phyloP scores from a whole-genome alignment of 164 flowering plant species.

The Akebia trifoliata region DNA sequence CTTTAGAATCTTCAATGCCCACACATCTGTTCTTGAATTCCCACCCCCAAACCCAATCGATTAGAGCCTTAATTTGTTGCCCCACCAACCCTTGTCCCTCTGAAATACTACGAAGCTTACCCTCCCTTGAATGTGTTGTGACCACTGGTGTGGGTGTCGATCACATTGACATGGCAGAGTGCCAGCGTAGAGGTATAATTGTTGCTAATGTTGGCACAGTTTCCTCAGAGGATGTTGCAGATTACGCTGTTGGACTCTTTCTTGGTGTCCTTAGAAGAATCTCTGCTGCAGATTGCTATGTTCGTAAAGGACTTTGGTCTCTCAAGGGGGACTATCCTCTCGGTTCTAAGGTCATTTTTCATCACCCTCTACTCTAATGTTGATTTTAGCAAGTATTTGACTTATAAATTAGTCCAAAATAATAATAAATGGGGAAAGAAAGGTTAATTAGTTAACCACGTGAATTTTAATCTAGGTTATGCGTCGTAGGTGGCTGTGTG shows the following conservation, averaged over 20 bases:
- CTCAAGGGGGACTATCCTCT: conserved; percentile 1
- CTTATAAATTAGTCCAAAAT: too few relatives aligned
- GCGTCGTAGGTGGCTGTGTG: too few relatives aligned
- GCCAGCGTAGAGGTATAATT: conserved; percentile 39
- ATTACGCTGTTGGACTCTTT: conserved; percentile 39
- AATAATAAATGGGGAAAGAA: too few relatives aligned
- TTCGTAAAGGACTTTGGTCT: conserved; percentile 18
- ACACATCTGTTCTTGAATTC: conserved; percentile 6
- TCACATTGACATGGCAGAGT: conserved; percentile 42
- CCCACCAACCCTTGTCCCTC: conserved; percentile 16
- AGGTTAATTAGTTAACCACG: too few relatives aligned
- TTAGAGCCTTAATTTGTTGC: conserved; percentile 25
- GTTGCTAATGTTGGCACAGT: conserved; percentile 42
- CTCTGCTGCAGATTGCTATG: conserved; percentile 21
- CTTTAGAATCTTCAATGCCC: neutral
- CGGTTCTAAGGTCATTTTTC: conserved; percentile 3
- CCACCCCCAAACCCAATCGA: conserved; percentile 20
- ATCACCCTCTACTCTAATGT: too few relatives aligned
- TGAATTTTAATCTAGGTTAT: too few relatives aligned
- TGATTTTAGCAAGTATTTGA: too few relatives aligned
- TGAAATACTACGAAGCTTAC: conserved; percentile 32
- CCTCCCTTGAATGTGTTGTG: conserved; percentile 29
- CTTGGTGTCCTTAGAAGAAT: conserved; percentile 24
- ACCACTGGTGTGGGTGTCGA: conserved; percentile 39
- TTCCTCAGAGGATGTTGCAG: conserved; percentile 48